Conservation (phyloP, 1,284 basidiomycete species). For the Amylostereum chailletii region DNA sequence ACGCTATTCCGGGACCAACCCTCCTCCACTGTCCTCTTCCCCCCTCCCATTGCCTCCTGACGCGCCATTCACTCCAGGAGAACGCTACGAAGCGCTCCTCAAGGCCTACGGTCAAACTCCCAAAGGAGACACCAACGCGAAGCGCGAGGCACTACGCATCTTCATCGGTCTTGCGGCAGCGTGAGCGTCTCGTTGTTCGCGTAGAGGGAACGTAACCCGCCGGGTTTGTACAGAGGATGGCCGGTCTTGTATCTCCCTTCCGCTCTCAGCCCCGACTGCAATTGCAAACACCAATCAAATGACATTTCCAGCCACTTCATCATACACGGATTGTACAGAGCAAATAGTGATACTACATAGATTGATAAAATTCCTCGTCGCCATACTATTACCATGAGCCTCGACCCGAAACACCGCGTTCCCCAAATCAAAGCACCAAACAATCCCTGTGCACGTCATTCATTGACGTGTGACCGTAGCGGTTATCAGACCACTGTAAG, state of each 20-base stretch:
- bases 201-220: too few species aligned
- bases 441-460: background rate
- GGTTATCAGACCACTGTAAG: constrained; percentile 36
- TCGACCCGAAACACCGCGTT: too few species aligned
- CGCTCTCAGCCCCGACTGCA: too few species aligned
- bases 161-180: constrained; percentile 26
- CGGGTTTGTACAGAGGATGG: too few species aligned
- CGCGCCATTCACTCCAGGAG: constrained; percentile 19
- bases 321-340: too few species aligned
- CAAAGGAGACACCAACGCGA: constrained; percentile 27
- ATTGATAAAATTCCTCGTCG: too few species aligned
- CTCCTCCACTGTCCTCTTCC: background rate
- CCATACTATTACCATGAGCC: too few species aligned
- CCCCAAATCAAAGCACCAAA: too few species aligned
- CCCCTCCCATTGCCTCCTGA: background rate
- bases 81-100: constrained; percentile 28
- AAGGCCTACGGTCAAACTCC: constrained; percentile 25
- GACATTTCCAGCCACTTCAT: too few species aligned
- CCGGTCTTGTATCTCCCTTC: too few species aligned
- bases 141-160: constrained; percentile 26
- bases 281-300: too few species aligned
- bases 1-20: background rate
- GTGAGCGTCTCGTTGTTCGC: background rate
- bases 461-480: constrained; percentile 34
- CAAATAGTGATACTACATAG: too few species aligned